Percentiles rank a stretch among this genome's conserved stretches.
Evolutionary conservation across 2,329 filamentous ascomycete genomes (phyloP).

Genomic region (Penicillium sp.): DNA sequence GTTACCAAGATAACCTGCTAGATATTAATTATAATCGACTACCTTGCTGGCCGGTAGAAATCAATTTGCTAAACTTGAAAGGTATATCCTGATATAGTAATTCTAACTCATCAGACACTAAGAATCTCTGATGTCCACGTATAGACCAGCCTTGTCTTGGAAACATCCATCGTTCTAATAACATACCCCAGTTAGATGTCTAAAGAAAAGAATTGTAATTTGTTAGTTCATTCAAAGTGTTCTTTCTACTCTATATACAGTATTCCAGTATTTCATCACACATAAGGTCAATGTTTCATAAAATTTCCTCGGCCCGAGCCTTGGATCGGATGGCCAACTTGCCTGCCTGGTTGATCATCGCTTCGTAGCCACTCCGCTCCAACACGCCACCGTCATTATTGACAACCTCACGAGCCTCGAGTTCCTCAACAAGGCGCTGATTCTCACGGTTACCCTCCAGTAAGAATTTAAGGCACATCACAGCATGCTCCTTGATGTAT

Average conservation of each 20-base stretch:
- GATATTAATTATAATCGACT: neutral
- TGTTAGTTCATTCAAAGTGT: neutral
- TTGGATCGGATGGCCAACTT: conserved; percentile 43
- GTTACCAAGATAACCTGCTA: neutral
- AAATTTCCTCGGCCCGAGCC: conserved; percentile 16
- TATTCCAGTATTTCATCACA: neutral
- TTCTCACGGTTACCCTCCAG: conserved; percentile 53
- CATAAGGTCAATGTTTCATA: conserved; percentile 6
- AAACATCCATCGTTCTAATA: neutral
- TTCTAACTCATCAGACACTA: too few relatives aligned
- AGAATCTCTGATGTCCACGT: too few relatives aligned
- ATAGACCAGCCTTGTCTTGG: neutral
- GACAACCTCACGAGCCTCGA: conserved; percentile 47
- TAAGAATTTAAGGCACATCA: conserved; percentile 77
- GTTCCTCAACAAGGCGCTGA: conserved; percentile 53
- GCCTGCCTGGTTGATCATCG: conserved; percentile 43
- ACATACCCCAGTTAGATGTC: too few relatives aligned
- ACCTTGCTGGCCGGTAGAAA: neutral
- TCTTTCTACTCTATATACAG: neutral
- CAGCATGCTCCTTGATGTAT: conserved; percentile 87
- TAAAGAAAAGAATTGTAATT: too few relatives aligned
- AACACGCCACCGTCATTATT: conserved; percentile 41
- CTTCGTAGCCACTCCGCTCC: conserved; percentile 44
- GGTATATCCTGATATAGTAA: neutral
- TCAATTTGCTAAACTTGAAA: neutral